These are phyloP conservation scores for Piedraia hortae DNA, from an alignment of 2,329 filamentous ascomycete genomes.

Conservation along the genomic window DNA sequence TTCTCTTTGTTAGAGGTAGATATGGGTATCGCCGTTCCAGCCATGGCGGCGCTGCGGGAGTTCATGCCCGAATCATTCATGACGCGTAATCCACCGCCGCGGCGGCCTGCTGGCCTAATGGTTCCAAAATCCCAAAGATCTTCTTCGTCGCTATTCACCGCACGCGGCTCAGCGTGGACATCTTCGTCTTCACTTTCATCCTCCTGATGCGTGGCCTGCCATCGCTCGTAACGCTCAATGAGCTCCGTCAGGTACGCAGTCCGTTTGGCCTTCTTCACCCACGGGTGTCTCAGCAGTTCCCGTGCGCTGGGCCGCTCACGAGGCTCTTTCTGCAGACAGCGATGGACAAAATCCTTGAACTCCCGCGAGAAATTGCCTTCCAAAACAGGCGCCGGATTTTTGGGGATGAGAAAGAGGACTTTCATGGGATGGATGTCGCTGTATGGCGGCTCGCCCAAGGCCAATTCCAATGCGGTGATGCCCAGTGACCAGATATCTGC, in stretches of 20 bases:
- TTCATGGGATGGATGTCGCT: conserved; percentile 98
- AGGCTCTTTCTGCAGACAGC: conserved; percentile 71
- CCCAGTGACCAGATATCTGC: conserved; percentile 94
- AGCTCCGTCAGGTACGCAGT: conserved; percentile 90
- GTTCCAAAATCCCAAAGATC: conserved; percentile 98
- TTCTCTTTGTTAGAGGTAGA: conserved; percentile 13
- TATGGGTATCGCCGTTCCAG: conserved; percentile 14
- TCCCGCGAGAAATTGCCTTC: conserved; percentile 20
- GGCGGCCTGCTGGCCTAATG: conserved; percentile 42
- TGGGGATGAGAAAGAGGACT: conserved; percentile 83
- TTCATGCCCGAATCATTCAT: conserved; percentile 68
- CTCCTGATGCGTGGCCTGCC: conserved; percentile 54
- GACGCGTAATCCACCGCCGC: conserved; percentile 32
- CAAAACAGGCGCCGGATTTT: conserved; percentile 62
- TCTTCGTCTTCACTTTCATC: conserved; percentile 34
- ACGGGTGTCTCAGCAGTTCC: conserved; percentile 69
- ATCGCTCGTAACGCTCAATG: conserved; percentile 71
- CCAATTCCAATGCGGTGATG: conserved; percentile 77
- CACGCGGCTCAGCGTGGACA: conserved; percentile 18
- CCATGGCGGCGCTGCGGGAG: conserved; percentile 24
- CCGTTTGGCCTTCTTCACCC: conserved; percentile 75
- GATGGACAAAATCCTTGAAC: conserved; percentile 24
- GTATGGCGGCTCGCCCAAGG: conserved; percentile 77
- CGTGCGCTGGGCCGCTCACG: conserved; percentile 65
- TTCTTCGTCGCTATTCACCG: conserved; percentile 32